Conservation (phyloP, 805 yeast species). For the Lachancea thermotolerans region DNA sequence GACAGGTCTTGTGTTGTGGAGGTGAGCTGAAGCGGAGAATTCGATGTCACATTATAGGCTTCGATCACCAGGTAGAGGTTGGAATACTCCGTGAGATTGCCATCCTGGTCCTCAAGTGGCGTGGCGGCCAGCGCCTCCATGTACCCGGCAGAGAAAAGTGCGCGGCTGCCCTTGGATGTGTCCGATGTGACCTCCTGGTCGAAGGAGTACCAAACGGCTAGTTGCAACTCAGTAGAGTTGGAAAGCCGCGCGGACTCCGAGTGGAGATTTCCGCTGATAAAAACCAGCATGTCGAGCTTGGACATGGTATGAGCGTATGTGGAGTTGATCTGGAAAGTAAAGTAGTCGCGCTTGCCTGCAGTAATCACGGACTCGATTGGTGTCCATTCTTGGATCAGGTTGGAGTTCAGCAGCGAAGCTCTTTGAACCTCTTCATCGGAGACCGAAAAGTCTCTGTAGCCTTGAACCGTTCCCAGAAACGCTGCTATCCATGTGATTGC, state of each 20-base stretch:
- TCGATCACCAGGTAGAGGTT: conserved; percentile 23
- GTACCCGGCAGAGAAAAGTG: conserved; percentile 25
- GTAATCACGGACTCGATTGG: conserved; percentile 28
- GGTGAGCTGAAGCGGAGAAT: not conserved
- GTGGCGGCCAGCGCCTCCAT: conserved; percentile 25
- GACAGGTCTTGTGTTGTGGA: not conserved
- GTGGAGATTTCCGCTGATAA: conserved; percentile 33
- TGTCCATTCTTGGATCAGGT: conserved; percentile 28
- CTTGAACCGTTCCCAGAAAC: too few species aligned
- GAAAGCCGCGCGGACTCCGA: conserved; percentile 17
- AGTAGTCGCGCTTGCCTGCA: conserved; percentile 21
- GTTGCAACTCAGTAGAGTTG: conserved; percentile 9
- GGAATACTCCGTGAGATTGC: conserved; percentile 17
- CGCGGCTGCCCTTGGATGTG: conserved; percentile 10
- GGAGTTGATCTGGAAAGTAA: conserved; percentile 19
- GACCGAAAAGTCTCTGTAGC: too few species aligned
- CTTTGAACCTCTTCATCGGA: not conserved
- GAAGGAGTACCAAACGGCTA: conserved; percentile 25
- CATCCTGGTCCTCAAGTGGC: conserved; percentile 11
- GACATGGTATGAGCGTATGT: conserved; percentile 12
- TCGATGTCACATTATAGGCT: conserved; percentile 16
- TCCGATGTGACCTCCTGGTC: conserved; percentile 18
- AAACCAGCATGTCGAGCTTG: conserved; percentile 24
- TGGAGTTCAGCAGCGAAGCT: conserved; percentile 17
- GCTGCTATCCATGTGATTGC: too few species aligned